A percentile compares a stretch with the other conserved stretches of the same genome.
phyloP scores from a whole-genome alignment of 306 rosid genomes.

The Neltuma alba region DNA sequence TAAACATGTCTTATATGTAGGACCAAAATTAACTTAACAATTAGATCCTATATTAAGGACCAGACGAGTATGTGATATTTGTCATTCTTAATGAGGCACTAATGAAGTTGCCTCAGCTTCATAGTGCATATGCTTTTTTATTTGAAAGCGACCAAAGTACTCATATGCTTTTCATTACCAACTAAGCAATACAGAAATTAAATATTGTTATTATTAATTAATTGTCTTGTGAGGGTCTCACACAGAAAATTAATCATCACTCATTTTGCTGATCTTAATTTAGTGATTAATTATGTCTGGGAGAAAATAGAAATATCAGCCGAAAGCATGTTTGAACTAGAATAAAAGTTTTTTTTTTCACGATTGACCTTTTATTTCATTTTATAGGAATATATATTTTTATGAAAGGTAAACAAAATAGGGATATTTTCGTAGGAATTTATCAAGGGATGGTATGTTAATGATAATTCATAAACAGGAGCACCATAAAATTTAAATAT shows the following conservation, averaged over 20 bases:
- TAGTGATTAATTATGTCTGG: not conserved
- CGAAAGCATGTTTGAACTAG: constrained; percentile 28
- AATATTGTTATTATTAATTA: constrained; percentile 3
- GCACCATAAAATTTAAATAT: not conserved
- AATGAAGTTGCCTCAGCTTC: constrained; percentile 38
- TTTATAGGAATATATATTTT: not conserved
- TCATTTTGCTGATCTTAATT: constrained; percentile 5
- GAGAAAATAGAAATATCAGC: constrained; percentile 24
- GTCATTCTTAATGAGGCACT: constrained; percentile 48
- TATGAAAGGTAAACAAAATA: not conserved
- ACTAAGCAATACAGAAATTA: constrained; percentile 13
- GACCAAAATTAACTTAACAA: too few relatives aligned
- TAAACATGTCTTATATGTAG: too few relatives aligned
- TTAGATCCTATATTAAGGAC: too few relatives aligned
- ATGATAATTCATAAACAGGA: not conserved
- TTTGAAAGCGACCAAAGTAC: constrained; percentile 41
- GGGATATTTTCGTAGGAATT: not conserved
- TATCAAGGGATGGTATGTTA: not conserved
- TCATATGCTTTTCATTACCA: constrained; percentile 22
- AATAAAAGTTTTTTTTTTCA: constrained; percentile 12
- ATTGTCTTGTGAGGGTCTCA: not conserved
- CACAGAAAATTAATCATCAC: not conserved
- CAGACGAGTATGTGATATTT: constrained; percentile 21
- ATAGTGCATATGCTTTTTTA: constrained; percentile 40
- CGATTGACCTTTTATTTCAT: constrained; percentile 5